Base-by-base conservation (phyloP, 2,329 filamentous ascomycete species). In the Trichoderma oligosporum region DNA sequence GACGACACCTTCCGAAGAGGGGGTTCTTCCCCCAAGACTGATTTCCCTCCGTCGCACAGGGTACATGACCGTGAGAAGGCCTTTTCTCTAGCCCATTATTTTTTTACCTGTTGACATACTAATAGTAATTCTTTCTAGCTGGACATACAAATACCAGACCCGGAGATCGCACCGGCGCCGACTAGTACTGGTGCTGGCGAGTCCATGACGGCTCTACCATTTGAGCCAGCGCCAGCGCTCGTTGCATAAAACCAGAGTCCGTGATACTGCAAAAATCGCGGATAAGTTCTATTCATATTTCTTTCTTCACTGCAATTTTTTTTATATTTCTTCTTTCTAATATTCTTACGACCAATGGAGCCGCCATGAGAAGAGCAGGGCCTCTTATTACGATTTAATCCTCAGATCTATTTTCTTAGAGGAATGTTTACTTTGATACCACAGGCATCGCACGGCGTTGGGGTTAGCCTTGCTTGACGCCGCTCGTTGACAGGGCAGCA, bases 81-180 rank as follows among this genome's bases (percentile, higher is more conserved):
- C 25, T 14, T 12, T 48, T 29, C 27, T 11, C 27, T 5, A 31
- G 16, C 12, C 9, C 20, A 2, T 2, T 4, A 1, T 1, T 27
- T 24, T 16, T 1, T 24, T 18, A 6, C 8, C 1, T 5, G 14
- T n/a, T 18, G 12, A 41, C 9, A 12, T 41, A n/a, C 41, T 46
- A 4, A n/a, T 24, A 4, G 14, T 24, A 8, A 9, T 27, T 20
- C n/a, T 57, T 29, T 22, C 9, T 44, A 89, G 86, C 80, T 92
- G 64, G 88, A 92, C 65, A 89, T 92, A 47, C 87, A 91, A 73
- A 89, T 92, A 57, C 85, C 87, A 4, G 88, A 92, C 68, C 88
- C 89, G 1, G 86, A 89, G 64, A 84, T 91, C 59, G 82, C 80
- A 2, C 74, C 78, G 3, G 78, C 77, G 46, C 74, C 73, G 8